phyloP scores from a whole-genome alignment of 345 rosid species.

The Heritiera littoralis region DNA sequence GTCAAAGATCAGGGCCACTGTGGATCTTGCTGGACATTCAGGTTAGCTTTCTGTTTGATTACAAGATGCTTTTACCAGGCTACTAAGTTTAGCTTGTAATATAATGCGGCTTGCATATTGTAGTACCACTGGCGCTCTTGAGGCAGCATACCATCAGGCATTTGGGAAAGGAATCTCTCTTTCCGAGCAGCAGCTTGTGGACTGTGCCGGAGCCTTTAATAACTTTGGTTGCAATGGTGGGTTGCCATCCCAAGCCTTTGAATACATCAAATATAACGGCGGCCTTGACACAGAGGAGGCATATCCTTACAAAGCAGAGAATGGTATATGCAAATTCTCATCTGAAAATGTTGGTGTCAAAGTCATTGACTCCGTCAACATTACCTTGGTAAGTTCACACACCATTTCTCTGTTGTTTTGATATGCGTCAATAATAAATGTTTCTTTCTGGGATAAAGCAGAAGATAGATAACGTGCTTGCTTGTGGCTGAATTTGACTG shows the following conservation, averaged over 20 bases:
- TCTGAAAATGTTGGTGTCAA: slow-evolving; percentile 71
- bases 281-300: slow-evolving; percentile 94
- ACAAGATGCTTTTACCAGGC: not conserved
- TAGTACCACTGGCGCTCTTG: slow-evolving; percentile 98
- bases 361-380: slow-evolving; percentile 73
- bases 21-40: slow-evolving; percentile 99
- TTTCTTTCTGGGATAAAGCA: not conserved
- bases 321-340: slow-evolving; percentile 75
- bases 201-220: slow-evolving; percentile 88
- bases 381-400: slow-evolving; percentile 64
- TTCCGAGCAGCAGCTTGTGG: slow-evolving; percentile 98
- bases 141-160: slow-evolving; percentile 97
- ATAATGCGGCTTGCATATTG: slow-evolving; percentile 10
- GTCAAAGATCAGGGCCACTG: slow-evolving; percentile 91
- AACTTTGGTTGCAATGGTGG: slow-evolving; percentile 94
- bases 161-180: slow-evolving; percentile 76
- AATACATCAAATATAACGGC: slow-evolving; percentile 85
- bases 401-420: not conserved
- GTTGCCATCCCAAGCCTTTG: slow-evolving; percentile 97
- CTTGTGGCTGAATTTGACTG: not conserved
- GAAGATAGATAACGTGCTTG: not conserved
- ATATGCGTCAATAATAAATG: no score
- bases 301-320: slow-evolving; percentile 71
- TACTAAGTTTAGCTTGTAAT: not conserved
- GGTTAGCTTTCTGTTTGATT: slow-evolving; percentile 40